phyloP scores from a whole-genome alignment of 2,329 filamentous ascomycete species.

The Botryotinia globosa region DNA sequence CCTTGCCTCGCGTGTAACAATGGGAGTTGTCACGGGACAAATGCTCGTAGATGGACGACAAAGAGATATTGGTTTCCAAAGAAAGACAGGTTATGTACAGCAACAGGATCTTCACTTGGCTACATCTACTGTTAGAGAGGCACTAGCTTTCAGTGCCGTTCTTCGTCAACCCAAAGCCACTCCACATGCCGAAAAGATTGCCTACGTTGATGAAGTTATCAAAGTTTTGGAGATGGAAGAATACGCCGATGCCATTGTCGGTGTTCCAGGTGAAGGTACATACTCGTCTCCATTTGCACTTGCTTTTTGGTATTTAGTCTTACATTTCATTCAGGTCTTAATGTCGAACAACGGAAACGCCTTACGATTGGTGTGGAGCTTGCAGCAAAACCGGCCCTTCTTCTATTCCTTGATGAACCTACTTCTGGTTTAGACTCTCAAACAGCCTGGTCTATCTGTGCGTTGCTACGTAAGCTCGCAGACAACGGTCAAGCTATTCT shows the following conservation, averaged over 20 bases:
- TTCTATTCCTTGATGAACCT: constrained; percentile 92
- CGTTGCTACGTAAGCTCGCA: constrained; percentile 84
- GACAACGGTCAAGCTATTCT: constrained; percentile 88
- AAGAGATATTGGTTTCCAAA: constrained; percentile 80
- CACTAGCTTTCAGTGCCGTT: constrained; percentile 78
- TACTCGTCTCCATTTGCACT: background rate
- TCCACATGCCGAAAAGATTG: constrained; percentile 73
- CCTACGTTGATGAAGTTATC: constrained; percentile 88
- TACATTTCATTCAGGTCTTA: constrained; percentile 49
- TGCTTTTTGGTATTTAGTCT: background rate
- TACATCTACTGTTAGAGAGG: constrained; percentile 84
- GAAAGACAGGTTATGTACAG: constrained; percentile 77
- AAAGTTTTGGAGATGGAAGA: constrained; percentile 86
- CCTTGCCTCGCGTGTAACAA: constrained; percentile 78
- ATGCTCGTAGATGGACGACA: constrained; percentile 67
- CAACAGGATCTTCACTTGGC: constrained; percentile 79
- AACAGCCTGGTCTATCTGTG: constrained; percentile 88
- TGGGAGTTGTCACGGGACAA: constrained; percentile 83
- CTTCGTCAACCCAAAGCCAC: constrained; percentile 78
- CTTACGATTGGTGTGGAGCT: constrained; percentile 93
- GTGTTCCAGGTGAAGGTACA: constrained; percentile 74
- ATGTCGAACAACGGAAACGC: constrained; percentile 68
- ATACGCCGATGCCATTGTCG: constrained; percentile 86
- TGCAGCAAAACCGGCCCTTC: constrained; percentile 82
- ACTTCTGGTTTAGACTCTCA: constrained; percentile 92